Base-by-base conservation (phyloP, 1,284 basidiomycete species). In the Papiliotrema flavescens region DNA sequence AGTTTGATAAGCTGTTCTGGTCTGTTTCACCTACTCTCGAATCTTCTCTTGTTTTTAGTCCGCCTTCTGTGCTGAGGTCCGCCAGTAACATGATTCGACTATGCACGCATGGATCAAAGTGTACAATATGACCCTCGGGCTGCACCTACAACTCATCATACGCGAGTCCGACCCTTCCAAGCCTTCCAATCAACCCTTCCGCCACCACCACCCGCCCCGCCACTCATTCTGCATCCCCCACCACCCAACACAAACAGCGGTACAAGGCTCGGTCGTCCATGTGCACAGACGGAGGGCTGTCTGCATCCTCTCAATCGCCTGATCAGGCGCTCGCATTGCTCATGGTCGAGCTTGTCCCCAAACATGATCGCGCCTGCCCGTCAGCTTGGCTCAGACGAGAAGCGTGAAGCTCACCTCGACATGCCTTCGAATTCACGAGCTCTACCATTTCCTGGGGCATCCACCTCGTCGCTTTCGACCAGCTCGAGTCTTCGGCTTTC, bases 251-350 rank as follows among this genome's bases (percentile, higher is more conserved):
- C 62, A 7, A 71, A 60, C 1, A 80, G 49, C 0, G 79, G 79
- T 3, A 73, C 72, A 51, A 79, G 53, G 7, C 71, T 73, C 2
- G 79, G 79, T 42, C 76, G 59, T 0, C 93, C 94, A 75, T 98
- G 94, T 17, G 94, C 94, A 76, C 94, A 98, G 68, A 89, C 88
- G 74, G 95, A 96, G 1, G 94, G 93, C 64, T 90, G 87, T 2
- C 82, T 80, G 1, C 90, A 89, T 55, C 81, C 70, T 3, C 85
- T 80, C 22, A 97, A 79, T 61, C 85, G 81, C 6, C 68, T 62
- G 36, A 97, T 78, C 39, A 98, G 81, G 28, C 80, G 79, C 61
- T 81, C 70, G 70, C 89, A 90, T 68, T 95, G 90, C 35, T 81
- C 80, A 2, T 75, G 53, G 17, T 79, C 82, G 47, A 98, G 80